Conservation (phyloP, 139 green algal genomes). For the Tetratostichococcus sp. region DNA sequence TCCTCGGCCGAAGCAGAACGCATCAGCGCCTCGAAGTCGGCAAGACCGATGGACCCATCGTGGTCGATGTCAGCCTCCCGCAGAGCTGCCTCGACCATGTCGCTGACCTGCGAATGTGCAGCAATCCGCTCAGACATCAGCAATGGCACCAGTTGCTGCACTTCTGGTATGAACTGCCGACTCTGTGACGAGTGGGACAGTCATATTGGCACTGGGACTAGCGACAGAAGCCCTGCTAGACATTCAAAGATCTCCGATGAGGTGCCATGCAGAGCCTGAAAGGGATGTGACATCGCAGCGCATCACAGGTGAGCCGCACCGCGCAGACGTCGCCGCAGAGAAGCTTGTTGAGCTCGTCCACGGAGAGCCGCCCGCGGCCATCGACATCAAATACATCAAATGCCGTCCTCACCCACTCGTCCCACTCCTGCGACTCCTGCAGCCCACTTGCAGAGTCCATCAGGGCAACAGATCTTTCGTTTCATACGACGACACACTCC, state of each 20-base stretch:
- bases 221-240: background rate
- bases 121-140: too few species aligned
- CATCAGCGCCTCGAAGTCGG: background rate
- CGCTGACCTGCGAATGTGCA: constrained; percentile 22
- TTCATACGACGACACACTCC: too few species aligned
- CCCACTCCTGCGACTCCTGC: constrained; percentile 32
- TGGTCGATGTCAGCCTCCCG: constrained; percentile 41
- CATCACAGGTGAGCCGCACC: background rate
- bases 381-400: constrained; percentile 55
- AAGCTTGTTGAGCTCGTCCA: constrained; percentile 42
- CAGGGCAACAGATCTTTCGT: too few species aligned
- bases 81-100: constrained; percentile 49
- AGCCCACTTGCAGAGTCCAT: background rate
- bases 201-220: background rate
- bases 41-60: constrained; percentile 21
- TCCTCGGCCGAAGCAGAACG: background rate
- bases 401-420: constrained; percentile 24
- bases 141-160: background rate
- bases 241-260: too few species aligned
- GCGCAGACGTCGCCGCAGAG: constrained; percentile 36
- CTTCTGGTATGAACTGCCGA: background rate
- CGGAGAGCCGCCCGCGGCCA: constrained; percentile 31
- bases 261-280: too few species aligned
- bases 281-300: too few species aligned
- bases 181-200: background rate